Evolutionary conservation across 192 early-diverging fungal genomes (phyloP).

Genomic region (Coemansia aciculifera): DNA sequence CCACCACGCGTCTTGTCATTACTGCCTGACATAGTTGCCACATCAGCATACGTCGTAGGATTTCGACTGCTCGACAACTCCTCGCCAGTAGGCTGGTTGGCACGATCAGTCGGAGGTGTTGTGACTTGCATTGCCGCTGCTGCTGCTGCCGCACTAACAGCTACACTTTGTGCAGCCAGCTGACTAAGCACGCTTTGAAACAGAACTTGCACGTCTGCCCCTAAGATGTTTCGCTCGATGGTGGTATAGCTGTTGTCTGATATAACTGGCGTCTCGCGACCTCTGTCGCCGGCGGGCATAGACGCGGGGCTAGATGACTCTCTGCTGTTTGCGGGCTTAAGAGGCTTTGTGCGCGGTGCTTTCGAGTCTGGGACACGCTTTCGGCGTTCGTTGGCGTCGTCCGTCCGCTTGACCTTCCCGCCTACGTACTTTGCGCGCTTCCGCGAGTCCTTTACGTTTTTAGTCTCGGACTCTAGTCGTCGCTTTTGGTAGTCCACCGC

Average conservation of each 20-base stretch:
- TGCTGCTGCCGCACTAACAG: constrained; percentile 23
- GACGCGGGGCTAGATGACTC: constrained; percentile 45
- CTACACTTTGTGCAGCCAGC: constrained; percentile 44
- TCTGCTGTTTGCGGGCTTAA: constrained; percentile 13
- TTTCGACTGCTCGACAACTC: neutral
- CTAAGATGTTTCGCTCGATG: constrained; percentile 48
- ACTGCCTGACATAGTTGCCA: neutral
- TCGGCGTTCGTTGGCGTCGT: constrained; percentile 34
- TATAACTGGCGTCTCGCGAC: constrained; percentile 14
- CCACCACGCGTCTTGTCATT: neutral
- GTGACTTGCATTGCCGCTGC: neutral
- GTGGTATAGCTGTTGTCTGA: constrained; percentile 28
- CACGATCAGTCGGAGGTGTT: neutral
- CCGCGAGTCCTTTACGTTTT: constrained; percentile 40
- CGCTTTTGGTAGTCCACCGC: constrained; percentile 52
- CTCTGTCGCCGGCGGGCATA: constrained; percentile 16
- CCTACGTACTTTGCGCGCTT: constrained; percentile 29
- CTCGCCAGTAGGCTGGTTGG: neutral
- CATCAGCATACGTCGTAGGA: neutral
- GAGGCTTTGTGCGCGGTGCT: constrained; percentile 19
- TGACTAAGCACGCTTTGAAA: constrained; percentile 54
- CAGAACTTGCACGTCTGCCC: constrained; percentile 45
- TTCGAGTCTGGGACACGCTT: constrained; percentile 36
- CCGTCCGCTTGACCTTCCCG: constrained; percentile 26
- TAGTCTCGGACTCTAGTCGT: constrained; percentile 39